Evolutionary conservation across 2,329 filamentous ascomycete genomes (phyloP).

Genomic region (Pseudogymnoascus sp.): DNA sequence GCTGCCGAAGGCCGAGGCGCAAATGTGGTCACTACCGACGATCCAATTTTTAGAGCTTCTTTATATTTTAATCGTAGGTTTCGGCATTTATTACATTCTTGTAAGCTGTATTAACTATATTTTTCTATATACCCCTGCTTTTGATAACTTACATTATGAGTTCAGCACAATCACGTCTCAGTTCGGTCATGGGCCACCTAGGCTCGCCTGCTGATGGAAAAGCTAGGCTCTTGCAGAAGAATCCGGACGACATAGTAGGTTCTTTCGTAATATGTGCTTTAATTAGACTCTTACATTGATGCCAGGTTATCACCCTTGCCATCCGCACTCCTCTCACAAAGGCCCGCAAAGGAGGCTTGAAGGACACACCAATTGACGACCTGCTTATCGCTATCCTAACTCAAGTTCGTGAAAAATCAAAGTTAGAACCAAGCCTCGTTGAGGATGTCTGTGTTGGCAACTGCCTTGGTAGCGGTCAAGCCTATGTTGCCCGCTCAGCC

Average conservation of each 20-base stretch:
- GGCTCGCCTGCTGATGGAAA: conserved; percentile 38
- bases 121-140: background rate
- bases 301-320: conserved; percentile 72
- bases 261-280: conserved; percentile 37
- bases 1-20: conserved; percentile 1
- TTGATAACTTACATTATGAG: conserved; percentile 17
- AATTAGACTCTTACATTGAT: conserved; percentile 32
- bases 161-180: conserved; percentile 19
- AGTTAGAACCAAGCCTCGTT: conserved; percentile 73
- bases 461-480: conserved; percentile 86
- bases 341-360: conserved; percentile 86
- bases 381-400: conserved; percentile 77
- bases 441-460: conserved; percentile 88
- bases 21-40: background rate
- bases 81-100: background rate
- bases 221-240: conserved; percentile 63
- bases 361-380: conserved; percentile 82
- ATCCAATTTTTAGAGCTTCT: background rate
- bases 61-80: background rate
- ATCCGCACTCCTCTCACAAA: conserved; percentile 87
- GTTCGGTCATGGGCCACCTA: conserved; percentile 36
- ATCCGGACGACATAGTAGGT: conserved; percentile 76
- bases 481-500: conserved; percentile 86
- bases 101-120: background rate
- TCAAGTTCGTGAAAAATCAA: conserved; percentile 43